Evolutionary conservation across 306 rosid species (phyloP), one percentile per base, ranked within the genome.

Genomic region (Trichosanthes cucumerina): DNA sequence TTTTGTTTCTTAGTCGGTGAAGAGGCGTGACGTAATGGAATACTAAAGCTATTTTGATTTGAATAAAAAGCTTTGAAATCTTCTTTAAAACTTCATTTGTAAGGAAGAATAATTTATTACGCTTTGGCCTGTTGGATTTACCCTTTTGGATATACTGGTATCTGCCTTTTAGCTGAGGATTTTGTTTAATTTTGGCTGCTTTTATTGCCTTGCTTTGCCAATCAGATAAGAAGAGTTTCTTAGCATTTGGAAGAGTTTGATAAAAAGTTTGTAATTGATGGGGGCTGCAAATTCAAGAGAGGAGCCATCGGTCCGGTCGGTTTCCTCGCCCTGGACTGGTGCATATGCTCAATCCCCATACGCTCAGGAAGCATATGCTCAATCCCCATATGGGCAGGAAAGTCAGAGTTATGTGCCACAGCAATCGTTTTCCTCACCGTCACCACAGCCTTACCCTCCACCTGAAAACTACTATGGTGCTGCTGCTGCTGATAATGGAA

Each of bases 221-320:
- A 80, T 82, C 76, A 77, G 68, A 80, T 62, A 47, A 68, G 78
- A 74, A 7, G 77, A 63, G 63, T 4, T 83, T 57, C 81, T 73
- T 79, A 70, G 79, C 84, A 82, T 66, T 81, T 57, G 39, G 80
- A 44, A 78, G 36, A 26, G 24, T 54, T 65, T 33, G 11, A 7
- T 77, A 1, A 9, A 77, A 60, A 65, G 80, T 82, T 82, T 81
- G 83, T 82, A 85, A 49, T 88, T 86, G 65, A 94, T 95, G 97
- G 97, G 97, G 77, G 89, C 88, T 10, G 79, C 60, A 53, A 92
- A 79, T 87, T 95, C 99, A 9, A 90, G 80, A 70, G 96, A 81
- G 83, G 75, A 36, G 82, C 85, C 96, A 24, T 82, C 89, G 49
- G 31, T 49, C 12, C 89, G 85, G 62, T 81, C 96, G 41, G 68